phyloP scores from a whole-genome alignment of 2,329 filamentous ascomycete species.

The Alternaria sp. region DNA sequence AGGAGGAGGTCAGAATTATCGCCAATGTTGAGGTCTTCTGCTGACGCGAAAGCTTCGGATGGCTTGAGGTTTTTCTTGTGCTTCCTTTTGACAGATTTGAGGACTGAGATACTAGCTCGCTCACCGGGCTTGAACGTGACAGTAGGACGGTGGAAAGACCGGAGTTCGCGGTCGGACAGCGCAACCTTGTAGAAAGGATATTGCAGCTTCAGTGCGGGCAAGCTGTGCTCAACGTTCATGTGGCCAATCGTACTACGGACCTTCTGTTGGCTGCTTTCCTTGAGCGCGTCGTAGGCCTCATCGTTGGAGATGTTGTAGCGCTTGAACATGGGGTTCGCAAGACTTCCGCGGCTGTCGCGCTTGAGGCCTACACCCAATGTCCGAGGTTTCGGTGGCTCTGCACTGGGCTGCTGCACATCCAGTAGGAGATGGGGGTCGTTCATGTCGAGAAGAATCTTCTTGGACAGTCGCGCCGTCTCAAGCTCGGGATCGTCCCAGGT shows the following conservation, averaged over 20 bases:
- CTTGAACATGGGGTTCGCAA: constrained; percentile 74
- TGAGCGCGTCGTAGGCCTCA: constrained; percentile 91
- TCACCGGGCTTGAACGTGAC: constrained; percentile 75
- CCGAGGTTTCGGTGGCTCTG: constrained; percentile 64
- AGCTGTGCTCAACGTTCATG: constrained; percentile 89
- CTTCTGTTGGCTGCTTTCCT: constrained; percentile 96
- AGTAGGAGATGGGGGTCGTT: constrained; percentile 88
- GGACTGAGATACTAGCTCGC: constrained; percentile 74
- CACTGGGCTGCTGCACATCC: constrained; percentile 73
- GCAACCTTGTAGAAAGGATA: constrained; percentile 97
- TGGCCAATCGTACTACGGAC: constrained; percentile 91
- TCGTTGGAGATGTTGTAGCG: constrained; percentile 98
- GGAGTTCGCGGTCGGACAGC: constrained; percentile 71
- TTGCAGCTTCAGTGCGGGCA: constrained; percentile 88
- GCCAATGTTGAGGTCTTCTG: constrained; percentile 81
- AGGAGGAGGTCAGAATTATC: constrained; percentile 89
- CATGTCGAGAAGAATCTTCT: constrained; percentile 81
- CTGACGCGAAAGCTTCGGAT: constrained; percentile 77
- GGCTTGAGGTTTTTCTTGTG: constrained; percentile 79
- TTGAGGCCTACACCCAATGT: constrained; percentile 61
- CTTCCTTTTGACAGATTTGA: constrained; percentile 74
- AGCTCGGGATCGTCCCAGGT: constrained; percentile 82
- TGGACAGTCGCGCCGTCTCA: constrained; percentile 73
- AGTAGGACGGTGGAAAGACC: constrained; percentile 84
- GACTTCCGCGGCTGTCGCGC: constrained; percentile 70